phyloP scores from a whole-genome alignment of 2,329 filamentous ascomycete species.

The Chrysoporthe deuterocubensis region DNA sequence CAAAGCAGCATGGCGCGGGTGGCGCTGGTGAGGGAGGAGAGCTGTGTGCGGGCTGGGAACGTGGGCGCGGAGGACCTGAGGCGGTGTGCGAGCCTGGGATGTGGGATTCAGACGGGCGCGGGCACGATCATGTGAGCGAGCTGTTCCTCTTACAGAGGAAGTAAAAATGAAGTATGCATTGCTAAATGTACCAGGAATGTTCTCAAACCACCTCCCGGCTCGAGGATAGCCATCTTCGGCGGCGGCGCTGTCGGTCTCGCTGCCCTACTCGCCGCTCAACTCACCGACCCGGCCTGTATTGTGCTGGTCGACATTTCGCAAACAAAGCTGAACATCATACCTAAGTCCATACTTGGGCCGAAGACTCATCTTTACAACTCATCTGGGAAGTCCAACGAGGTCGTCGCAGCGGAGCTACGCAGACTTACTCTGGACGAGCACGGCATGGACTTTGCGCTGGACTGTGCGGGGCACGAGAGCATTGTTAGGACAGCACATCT shows the following conservation, averaged over 20 bases:
- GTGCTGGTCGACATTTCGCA: constrained; percentile 21
- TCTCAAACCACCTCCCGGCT: constrained; percentile 18
- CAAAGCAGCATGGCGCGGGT: constrained; percentile 24
- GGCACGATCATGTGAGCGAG: constrained; percentile 20
- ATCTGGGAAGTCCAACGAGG: constrained; percentile 2
- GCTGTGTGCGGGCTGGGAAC: constrained; percentile 20
- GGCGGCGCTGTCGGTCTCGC: constrained; percentile 24
- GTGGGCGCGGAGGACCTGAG: constrained; percentile 19
- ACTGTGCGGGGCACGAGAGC: constrained; percentile 21
- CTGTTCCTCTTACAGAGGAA: background rate
- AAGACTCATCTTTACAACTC: constrained; percentile 11
- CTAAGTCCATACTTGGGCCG: constrained; percentile 10
- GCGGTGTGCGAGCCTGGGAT: constrained; percentile 22
- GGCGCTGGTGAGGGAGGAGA: constrained; percentile 21
- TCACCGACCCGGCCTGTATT: constrained; percentile 11
- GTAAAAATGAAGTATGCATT: background rate
- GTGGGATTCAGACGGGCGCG: constrained; percentile 24
- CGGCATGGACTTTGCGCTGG: constrained; percentile 21
- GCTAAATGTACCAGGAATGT: constrained; percentile 14
- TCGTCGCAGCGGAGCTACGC: constrained; percentile 14
- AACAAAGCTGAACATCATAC: constrained; percentile 23
- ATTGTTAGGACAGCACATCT: constrained; percentile 16
- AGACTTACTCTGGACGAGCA: background rate
- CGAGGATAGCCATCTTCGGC: constrained; percentile 21
- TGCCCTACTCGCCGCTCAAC: constrained; percentile 20